Base-by-base conservation (phyloP, 768 basidiomycete species). In the Boletus eberwhitei region DNA sequence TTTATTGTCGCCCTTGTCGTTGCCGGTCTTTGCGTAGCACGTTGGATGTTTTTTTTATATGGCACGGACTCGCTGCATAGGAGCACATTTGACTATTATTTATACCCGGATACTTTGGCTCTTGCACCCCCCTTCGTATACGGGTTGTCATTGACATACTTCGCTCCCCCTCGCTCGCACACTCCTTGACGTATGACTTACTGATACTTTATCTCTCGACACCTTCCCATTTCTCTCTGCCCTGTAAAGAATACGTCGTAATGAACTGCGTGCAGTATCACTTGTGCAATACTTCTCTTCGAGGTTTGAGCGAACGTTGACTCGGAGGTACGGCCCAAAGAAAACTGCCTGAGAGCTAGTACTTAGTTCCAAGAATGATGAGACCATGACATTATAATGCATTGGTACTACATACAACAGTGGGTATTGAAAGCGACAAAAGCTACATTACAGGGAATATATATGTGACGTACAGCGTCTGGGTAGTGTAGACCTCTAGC, bases 101-200 rank as follows among this genome's bases (percentile, higher is more conserved):
- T 32, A 48, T 32, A 17, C 24, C 31, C 8, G 43, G 41, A 51
- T 47, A 45, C 37, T 50, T 46, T 47, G 35, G 32, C 41, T 52
- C 22, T 38, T 12, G 46, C 11, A n/a, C 26, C 8, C 29, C 34
- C 34, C 1, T 32, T 53, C 26, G 12, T 58, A 49, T 36, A 38
- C 17, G 21, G 47, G 29, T 29, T 29, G 8, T 9, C 22, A 19
- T 47, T 19, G 29, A 17, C 31, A 36, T 24, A 9, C 24, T n/a
- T 19, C 19, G 8, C 35, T 34, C 47, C 24, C 29, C 29, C 29
- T 38, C 32, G 1, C 32, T 39, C 19, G 6, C 54, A 32, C 61
- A 24, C 40, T 64, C 62, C 26, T 64, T 60, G 19, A 34, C 22
- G 31, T 43, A 48, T 40, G 36, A n/a, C 21, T 13, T 41, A 38